Percentiles rank a stretch among this genome's conserved stretches.
Conservation (phyloP, 2,329 filamentous ascomycete genomes). For the Coniochaeta hoffmannii region DNA sequence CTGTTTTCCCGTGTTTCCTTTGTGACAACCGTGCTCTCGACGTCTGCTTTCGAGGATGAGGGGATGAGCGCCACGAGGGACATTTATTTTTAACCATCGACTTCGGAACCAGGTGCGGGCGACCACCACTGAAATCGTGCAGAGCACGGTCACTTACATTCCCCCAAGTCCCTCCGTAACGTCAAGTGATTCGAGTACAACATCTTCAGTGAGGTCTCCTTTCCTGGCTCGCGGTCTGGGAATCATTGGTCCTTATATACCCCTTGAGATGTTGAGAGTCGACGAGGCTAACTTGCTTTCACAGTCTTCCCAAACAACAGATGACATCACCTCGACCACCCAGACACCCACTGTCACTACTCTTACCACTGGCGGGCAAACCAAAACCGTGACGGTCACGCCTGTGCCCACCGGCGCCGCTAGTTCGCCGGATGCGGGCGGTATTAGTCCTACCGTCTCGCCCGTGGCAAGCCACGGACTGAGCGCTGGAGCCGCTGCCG, state of each 20-base stretch:
- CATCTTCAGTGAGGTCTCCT: constrained; percentile 30
- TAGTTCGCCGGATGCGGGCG: constrained; percentile 9
- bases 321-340: constrained; percentile 11
- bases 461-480: constrained; percentile 22
- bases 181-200: constrained; percentile 19
- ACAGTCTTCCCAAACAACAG: constrained; percentile 6
- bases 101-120: constrained; percentile 16
- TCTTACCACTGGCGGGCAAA: constrained; percentile 44
- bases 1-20: background rate
- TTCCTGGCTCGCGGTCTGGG: background rate
- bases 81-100: constrained; percentile 8
- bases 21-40: background rate
- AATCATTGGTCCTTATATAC: background rate
- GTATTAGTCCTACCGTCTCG: background rate
- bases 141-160: constrained; percentile 25
- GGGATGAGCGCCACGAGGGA: background rate
- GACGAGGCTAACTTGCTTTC: background rate
- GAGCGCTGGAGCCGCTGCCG: constrained; percentile 40
- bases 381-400: constrained; percentile 47
- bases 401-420: constrained; percentile 27
- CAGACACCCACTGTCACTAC: constrained; percentile 36
- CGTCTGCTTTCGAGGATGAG: background rate
- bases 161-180: constrained; percentile 17
- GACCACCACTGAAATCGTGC: constrained; percentile 23
- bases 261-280: background rate